A percentile compares a stretch with the other conserved stretches of the same genome.
These are phyloP conservation scores for Coemansia sp. DNA, from an alignment of 371 early-diverging fungal genomes.

Conservation along the genomic window DNA sequence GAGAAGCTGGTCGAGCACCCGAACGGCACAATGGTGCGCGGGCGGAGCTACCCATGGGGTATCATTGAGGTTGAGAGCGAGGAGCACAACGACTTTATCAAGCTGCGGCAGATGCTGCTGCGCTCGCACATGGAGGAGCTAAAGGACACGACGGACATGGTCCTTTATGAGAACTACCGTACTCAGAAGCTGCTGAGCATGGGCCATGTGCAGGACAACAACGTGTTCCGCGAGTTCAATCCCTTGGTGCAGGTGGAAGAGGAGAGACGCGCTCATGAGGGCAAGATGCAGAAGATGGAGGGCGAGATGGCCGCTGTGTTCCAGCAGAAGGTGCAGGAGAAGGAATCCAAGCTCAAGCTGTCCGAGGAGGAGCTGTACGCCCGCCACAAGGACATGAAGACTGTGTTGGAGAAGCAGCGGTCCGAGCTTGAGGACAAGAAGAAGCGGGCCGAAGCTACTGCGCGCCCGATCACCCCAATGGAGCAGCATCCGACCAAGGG, in stretches of 20 bases:
- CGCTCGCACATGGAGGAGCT: slow-evolving; percentile 91
- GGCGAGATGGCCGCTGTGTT: slow-evolving; percentile 96
- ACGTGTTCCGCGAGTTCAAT: slow-evolving; percentile 82
- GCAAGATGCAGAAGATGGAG: slow-evolving; percentile 96
- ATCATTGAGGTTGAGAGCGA: slow-evolving; percentile 92
- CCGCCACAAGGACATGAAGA: slow-evolving; percentile 96
- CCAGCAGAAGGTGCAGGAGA: slow-evolving; percentile 97
- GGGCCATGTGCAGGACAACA: slow-evolving; percentile 79
- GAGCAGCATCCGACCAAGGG: slow-evolving; percentile 70
- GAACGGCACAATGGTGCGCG: slow-evolving; percentile 86
- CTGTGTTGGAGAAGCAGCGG: slow-evolving; percentile 91
- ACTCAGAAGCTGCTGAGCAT: slow-evolving; percentile 80
- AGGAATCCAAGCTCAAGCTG: slow-evolving; percentile 94
- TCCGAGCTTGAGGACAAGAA: slow-evolving; percentile 92
- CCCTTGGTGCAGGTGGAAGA: slow-evolving; percentile 91
- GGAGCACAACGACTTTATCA: slow-evolving; percentile 91
- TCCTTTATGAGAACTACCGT: slow-evolving; percentile 89
- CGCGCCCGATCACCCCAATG: slow-evolving; percentile 81
- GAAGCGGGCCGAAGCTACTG: slow-evolving; percentile 77
- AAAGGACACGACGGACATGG: slow-evolving; percentile 79
- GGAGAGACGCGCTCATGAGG: slow-evolving; percentile 89
- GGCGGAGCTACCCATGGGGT: slow-evolving; percentile 96
- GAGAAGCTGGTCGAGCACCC: slow-evolving; percentile 82
- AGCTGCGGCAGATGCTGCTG: slow-evolving; percentile 89
- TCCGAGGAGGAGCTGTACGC: slow-evolving; percentile 96